Evolutionary conservation across 176 grass and related monocot genomes (phyloP).

Genomic region (Stipa capillata): DNA sequence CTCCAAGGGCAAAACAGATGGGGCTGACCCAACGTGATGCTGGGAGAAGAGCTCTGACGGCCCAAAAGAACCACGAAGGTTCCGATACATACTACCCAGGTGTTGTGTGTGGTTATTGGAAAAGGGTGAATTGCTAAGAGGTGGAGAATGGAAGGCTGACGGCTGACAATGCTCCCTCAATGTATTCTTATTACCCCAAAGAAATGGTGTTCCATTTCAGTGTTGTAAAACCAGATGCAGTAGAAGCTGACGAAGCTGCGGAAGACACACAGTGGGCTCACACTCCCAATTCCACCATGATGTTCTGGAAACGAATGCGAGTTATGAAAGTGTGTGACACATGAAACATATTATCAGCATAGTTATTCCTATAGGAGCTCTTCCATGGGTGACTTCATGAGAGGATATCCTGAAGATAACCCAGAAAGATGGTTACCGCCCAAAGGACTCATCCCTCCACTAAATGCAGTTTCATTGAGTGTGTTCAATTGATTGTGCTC

Average conservation of each 20-base stretch:
- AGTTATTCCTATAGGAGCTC: slow-evolving; percentile 16
- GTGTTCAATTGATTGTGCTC: slow-evolving; percentile 27
- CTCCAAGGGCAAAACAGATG: slow-evolving; percentile 32
- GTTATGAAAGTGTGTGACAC: slow-evolving; percentile 4
- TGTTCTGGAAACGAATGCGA: slow-evolving; percentile 39
- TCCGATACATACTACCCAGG: slow-evolving; percentile 13
- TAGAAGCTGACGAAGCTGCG: slow-evolving; percentile 18
- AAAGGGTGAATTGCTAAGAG: slow-evolving; percentile 17
- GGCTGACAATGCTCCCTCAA: slow-evolving; percentile 15
- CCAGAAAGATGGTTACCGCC: slow-evolving; percentile 27
- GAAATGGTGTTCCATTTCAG: slow-evolving; percentile 25
- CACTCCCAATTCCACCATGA: slow-evolving; percentile 19
- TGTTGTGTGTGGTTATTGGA: slow-evolving; percentile 17
- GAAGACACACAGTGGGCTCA: slow-evolving; percentile 17
- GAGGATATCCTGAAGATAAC: slow-evolving; percentile 26
- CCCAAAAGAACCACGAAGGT: slow-evolving; percentile 11
- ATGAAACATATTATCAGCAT: slow-evolving; percentile 9
- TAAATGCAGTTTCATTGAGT: slow-evolving; percentile 20
- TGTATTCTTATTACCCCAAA: slow-evolving; percentile 28
- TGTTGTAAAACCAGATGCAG: slow-evolving; percentile 27
- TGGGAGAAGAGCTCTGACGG: slow-evolving; percentile 6
- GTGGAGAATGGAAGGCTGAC: slow-evolving; percentile 19
- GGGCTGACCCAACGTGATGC: slow-evolving; percentile 36
- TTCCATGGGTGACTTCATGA: slow-evolving; percentile 30
- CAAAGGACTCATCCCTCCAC: slow-evolving; percentile 26